These are phyloP conservation scores for Plantago lanceolata DNA, from an alignment of 305 asterid species.

Conservation along the genomic window DNA sequence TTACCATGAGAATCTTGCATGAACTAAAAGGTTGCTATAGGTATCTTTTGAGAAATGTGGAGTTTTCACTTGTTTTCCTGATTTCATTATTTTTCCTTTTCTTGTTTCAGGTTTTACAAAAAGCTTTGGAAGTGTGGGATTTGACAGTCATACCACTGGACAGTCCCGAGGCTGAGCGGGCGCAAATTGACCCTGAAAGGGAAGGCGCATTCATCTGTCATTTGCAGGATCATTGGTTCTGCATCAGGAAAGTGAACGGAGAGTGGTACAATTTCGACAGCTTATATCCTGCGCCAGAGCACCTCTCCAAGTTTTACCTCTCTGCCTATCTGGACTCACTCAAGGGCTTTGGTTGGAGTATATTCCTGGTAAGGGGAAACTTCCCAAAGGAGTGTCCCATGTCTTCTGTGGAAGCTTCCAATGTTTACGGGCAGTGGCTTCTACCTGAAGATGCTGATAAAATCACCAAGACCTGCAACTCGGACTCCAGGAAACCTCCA, in stretches of 20 bases:
- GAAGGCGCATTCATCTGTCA: slow-evolving; percentile 87
- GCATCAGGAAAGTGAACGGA: slow-evolving; percentile 82
- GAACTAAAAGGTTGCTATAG: too few relatives aligned
- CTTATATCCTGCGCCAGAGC: slow-evolving; percentile 89
- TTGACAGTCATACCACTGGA: slow-evolving; percentile 77
- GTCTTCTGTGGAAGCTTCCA: slow-evolving; percentile 67
- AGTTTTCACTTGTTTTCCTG: background rate
- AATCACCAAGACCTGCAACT: slow-evolving; percentile 48
- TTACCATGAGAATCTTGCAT: too few relatives aligned
- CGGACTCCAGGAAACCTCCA: slow-evolving; percentile 30
- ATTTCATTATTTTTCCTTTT: slow-evolving; percentile 2
- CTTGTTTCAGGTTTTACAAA: slow-evolving; percentile 65
- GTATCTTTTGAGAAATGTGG: background rate
- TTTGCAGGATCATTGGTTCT: slow-evolving; percentile 91
- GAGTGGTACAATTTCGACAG: slow-evolving; percentile 98
- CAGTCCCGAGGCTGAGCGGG: slow-evolving; percentile 88
- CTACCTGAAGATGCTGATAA: slow-evolving; percentile 69
- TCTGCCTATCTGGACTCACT: slow-evolving; percentile 87
- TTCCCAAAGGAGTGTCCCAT: slow-evolving; percentile 80
- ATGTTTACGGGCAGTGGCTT: slow-evolving; percentile 88
- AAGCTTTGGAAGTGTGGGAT: slow-evolving; percentile 95
- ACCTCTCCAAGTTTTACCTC: slow-evolving; percentile 92
- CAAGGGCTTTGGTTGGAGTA: slow-evolving; percentile 92
- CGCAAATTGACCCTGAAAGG: slow-evolving; percentile 82
- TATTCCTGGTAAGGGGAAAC: slow-evolving; percentile 77